Conservation (phyloP, 2,329 filamentous ascomycete species). For the Pseudogymnoascus sp. region DNA sequence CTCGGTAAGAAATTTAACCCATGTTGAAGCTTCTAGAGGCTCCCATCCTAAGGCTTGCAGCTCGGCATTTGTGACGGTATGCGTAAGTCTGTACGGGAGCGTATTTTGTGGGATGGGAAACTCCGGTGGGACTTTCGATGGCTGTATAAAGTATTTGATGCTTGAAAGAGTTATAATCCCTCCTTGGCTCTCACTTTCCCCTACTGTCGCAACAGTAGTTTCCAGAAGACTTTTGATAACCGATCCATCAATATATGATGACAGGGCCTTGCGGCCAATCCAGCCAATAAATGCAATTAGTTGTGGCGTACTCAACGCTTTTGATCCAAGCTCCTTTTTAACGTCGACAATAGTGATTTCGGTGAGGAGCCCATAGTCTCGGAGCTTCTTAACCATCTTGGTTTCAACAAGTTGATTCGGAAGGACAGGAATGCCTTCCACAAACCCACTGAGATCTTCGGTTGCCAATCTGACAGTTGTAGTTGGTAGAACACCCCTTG, state of each 20-base stretch:
- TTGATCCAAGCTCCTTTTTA: conserved; percentile 70
- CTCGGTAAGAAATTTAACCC: conserved; percentile 75
- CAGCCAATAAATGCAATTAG: conserved; percentile 77
- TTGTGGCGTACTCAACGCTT: conserved; percentile 71
- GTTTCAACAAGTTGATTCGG: conserved; percentile 66
- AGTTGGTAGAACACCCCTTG: conserved; percentile 76
- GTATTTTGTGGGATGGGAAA: conserved; percentile 75
- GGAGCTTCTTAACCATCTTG: conserved; percentile 72
- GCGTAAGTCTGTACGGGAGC: conserved; percentile 78
- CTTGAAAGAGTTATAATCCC: conserved; percentile 69
- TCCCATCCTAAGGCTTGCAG: conserved; percentile 80
- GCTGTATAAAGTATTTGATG: conserved; percentile 67
- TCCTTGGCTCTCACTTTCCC: conserved; percentile 51
- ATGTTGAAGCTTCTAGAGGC: conserved; percentile 74
- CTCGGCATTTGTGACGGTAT: conserved; percentile 55
- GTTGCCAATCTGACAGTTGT: conserved; percentile 70
- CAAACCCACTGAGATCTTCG: conserved; percentile 60
- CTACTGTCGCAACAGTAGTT: conserved; percentile 67
- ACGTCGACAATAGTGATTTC: conserved; percentile 85
- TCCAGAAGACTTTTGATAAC: conserved; percentile 66
- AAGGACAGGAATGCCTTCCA: conserved; percentile 81
- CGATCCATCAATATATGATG: conserved; percentile 62
- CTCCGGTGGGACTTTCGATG: conserved; percentile 71
- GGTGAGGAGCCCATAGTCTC: conserved; percentile 77
- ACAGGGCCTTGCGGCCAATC: conserved; percentile 64